phyloP scores from a whole-genome alignment of 768 basidiomycete species.

The Tephrocybe sp. region DNA sequence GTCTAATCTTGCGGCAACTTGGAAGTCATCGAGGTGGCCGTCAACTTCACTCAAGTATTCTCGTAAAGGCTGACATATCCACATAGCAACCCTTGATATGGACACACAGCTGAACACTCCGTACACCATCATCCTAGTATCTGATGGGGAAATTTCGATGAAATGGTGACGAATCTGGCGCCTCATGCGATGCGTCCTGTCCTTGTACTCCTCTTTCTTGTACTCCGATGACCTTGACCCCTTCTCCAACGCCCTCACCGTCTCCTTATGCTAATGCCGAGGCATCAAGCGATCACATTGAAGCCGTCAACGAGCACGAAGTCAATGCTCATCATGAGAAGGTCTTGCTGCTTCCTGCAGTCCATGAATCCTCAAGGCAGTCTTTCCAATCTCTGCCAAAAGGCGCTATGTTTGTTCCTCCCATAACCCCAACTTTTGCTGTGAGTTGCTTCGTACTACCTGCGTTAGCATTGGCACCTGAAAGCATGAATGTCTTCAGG shows the following conservation, averaged over 20 bases:
- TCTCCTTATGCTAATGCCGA: neutral
- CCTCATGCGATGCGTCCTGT: neutral
- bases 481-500: constrained; percentile 4
- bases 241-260: neutral
- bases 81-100: no score
- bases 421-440: constrained; percentile 2
- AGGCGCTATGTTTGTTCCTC: constrained; percentile 15
- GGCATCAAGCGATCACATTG: neutral
- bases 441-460: neutral
- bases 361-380: neutral
- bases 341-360: neutral
- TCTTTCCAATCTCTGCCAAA: constrained; percentile 12
- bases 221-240: constrained; percentile 1
- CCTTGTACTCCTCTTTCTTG: neutral
- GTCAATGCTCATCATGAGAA: neutral
- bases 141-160: neutral
- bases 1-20: no score
- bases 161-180: neutral
- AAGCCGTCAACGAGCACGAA: neutral
- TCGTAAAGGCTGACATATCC: no score
- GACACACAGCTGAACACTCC: no score
- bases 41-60: no score
- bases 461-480: neutral
- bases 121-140: neutral
- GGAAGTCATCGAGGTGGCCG: no score